phyloP scores from a whole-genome alignment of 805 yeast species.

The Jamesozyma jinghongensis region DNA sequence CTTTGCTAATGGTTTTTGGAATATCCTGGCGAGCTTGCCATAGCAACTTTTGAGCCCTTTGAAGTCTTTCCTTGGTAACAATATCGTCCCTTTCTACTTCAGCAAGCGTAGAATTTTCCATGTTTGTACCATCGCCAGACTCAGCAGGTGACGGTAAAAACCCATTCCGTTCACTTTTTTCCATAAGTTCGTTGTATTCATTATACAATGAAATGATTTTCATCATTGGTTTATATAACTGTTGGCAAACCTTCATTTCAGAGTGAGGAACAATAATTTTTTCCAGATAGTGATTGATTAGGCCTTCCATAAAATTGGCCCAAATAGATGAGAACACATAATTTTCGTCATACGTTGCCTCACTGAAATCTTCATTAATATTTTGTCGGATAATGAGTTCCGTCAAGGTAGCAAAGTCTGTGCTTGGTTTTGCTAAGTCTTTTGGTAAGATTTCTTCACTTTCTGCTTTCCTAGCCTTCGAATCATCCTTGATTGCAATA shows the following conservation, averaged over 20 bases:
- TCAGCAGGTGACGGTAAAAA: conserved; percentile 17
- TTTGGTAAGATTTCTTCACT: not conserved
- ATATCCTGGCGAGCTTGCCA: conserved; percentile 31
- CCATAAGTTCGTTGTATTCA: conserved; percentile 30
- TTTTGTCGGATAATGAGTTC: conserved; percentile 29
- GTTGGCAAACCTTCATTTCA: conserved; percentile 31
- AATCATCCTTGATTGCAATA: not conserved
- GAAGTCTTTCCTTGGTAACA: conserved; percentile 22
- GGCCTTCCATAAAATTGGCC: conserved; percentile 34
- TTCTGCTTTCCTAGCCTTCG: not conserved
- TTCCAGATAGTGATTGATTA: conserved; percentile 31
- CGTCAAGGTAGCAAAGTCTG: conserved; percentile 15
- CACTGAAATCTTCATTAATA: conserved; percentile 27
- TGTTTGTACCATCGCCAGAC: not conserved
- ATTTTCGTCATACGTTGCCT: conserved; percentile 26
- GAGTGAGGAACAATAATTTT: conserved; percentile 29
- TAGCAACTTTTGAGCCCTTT: conserved; percentile 26
- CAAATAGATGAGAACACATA: conserved; percentile 31
- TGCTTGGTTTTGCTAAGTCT: not conserved
- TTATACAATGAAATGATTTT: conserved; percentile 29
- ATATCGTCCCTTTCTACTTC: conserved; percentile 8
- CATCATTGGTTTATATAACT: conserved; percentile 32
- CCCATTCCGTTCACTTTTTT: conserved; percentile 29
- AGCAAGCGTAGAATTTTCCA: not conserved
- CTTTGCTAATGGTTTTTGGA: conserved; percentile 30